Base-by-base conservation (phyloP, 208 protist species). In the Angomonas deanei region DNA sequence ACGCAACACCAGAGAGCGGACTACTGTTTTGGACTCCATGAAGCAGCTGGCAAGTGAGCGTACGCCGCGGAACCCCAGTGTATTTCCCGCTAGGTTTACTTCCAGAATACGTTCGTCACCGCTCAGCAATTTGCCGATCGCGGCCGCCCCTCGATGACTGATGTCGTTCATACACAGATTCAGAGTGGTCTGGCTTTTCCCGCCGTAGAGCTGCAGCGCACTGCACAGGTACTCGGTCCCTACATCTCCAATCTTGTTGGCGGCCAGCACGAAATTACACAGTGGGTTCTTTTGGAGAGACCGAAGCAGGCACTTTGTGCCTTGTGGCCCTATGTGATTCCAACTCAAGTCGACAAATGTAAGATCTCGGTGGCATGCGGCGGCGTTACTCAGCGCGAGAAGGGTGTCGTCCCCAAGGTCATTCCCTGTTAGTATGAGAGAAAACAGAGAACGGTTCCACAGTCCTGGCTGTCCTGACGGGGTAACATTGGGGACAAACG, bases 381-480 rank as follows among this genome's bases (percentile, higher is more conserved):
- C 84, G 1, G 88, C 84, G 59, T 92, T 92, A 71, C 88, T 86
- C 46, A 94, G 70, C 1, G 88, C 88, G 13, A 94, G 77, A 17
- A 94, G 74, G 17, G 84, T 88, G 70, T 88, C 83, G 64, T 94
- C 88, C 10, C 80, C 62, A 17, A 90, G n/a, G 5, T 76, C 39
- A 67, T 94, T 94, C 21, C 80, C 79, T 39, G 72, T 65, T 10
- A 94, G 68, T 33, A 84, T 70, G n/a, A 94, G 26, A 0, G 74
- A 83, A 48, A 86, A 90, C 2, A 94, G 59, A 0, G 80, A 87
- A 23, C 81, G 80, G 52, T 94, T 94, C 85, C 88, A 94, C 74
- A 89, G 82, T 0, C 84, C 88, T 0, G 88, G 82, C 61, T 88
- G 82, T 5, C 88, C 88, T n/a, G 76, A 76, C 3, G 85, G 65